These are phyloP conservation scores for Fusarium bactridioides DNA, from an alignment of 2,329 filamentous ascomycete species.

Conservation along the genomic window DNA sequence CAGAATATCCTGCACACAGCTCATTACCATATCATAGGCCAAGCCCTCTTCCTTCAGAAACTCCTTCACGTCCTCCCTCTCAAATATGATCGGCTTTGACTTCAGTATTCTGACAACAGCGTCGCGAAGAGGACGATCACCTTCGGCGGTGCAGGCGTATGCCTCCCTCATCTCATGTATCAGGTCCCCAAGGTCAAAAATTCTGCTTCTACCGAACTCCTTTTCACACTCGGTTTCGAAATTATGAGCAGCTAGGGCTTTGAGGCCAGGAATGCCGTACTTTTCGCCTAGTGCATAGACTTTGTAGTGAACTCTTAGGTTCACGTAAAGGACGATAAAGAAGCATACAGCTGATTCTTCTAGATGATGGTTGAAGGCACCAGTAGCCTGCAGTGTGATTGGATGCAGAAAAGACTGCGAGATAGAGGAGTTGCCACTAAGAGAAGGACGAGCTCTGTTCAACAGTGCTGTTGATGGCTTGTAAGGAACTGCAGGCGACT, in stretches of 20 bases:
- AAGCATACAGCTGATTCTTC: fast-evolving
- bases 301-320: not conserved
- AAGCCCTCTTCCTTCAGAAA: not conserved
- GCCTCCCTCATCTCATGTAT: not conserved
- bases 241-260: not conserved
- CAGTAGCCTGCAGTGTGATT: not conserved
- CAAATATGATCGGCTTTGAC: not conserved
- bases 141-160: not conserved
- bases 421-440: not conserved
- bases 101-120: not conserved
- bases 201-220: fast-evolving
- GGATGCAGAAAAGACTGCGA: not conserved
- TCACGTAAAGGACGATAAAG: no score
- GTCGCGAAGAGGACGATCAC: not conserved
- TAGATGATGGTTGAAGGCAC: fast-evolving
- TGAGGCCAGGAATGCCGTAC: not conserved
- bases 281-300: not conserved
- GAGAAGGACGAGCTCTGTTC: not conserved
- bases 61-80: not conserved
- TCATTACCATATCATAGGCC: not conserved
- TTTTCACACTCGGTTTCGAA: not conserved
- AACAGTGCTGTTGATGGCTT: not conserved
- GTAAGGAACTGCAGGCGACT: fast-evolving
- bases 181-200: not conserved
- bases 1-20: not conserved